Percentiles rank a stretch among this genome's conserved stretches.
These are phyloP conservation scores for Sarcocystis neurona DNA, from an alignment of 169 alveolate species.

Conservation along the genomic window DNA sequence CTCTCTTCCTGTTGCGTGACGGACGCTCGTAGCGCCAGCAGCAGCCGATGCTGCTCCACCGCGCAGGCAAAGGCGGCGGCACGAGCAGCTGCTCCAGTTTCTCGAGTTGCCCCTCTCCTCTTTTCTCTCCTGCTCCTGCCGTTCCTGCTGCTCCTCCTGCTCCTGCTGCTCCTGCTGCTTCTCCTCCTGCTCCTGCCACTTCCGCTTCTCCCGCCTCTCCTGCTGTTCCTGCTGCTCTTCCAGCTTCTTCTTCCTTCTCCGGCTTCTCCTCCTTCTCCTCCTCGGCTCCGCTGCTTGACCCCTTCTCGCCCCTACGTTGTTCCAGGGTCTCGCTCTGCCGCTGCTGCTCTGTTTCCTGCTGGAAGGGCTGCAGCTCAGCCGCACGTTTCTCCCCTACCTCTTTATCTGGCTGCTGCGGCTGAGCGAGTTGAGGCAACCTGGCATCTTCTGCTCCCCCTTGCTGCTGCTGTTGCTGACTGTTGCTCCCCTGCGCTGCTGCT, in stretches of 20 bases:
- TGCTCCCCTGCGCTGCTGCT: not conserved
- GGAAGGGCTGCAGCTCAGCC: too few species aligned
- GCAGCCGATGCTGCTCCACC: constrained; percentile 60
- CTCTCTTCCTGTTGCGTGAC: constrained; percentile 72
- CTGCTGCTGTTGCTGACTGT: not conserved
- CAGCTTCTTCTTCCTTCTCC: too few species aligned
- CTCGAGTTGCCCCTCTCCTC: not conserved
- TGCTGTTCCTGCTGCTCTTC: too few species aligned
- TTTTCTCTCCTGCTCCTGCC: not conserved
- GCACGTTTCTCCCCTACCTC: not conserved
- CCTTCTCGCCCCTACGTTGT: too few species aligned
- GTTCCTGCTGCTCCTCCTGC: not conserved
- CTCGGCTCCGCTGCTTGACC: too few species aligned
- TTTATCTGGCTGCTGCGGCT: not conserved
- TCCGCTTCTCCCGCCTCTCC: too few species aligned
- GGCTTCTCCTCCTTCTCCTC: too few species aligned
- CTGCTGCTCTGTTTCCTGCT: too few species aligned
- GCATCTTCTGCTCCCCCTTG: not conserved
- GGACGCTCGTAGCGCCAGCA: constrained; percentile 73
- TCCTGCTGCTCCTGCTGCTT: not conserved
- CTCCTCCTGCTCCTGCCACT: too few species aligned
- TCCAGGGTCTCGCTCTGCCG: too few species aligned
- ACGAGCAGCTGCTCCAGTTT: constrained; percentile 17
- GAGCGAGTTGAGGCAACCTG: not conserved
- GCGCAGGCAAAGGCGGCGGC: constrained; percentile 57